Base-by-base conservation (phyloP, 139 green algal genomes). In the Tetradesmus lagerheimii region DNA sequence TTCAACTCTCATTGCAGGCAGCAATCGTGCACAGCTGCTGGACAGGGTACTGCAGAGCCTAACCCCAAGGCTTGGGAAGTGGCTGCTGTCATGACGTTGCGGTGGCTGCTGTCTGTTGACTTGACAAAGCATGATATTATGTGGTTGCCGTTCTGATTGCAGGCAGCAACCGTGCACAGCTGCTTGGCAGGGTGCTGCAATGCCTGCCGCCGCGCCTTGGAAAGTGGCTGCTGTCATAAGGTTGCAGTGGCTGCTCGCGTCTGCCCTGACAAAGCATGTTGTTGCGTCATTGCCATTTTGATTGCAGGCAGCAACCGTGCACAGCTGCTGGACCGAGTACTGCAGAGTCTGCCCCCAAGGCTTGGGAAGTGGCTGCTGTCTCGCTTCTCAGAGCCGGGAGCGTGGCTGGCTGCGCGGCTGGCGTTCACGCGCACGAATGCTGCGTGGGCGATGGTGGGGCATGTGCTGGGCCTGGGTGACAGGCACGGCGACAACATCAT, bases 401-500 rank as follows among this genome's bases (percentile, higher is more conserved):
- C 95, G 12, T 99, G 98, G 98, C 94, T 98, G 67, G 88, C 83
- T 23, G 97, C 97, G 5, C 89, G 97, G 6, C 90, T 96, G 14
- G 92, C 91, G 23, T 99, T 98, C 92, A 96, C 96, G 0, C 94
- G 96, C 79, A 99, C 94, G 35, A 93, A 94, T 31, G 96, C 96
- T n/a, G 96, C 95, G 16, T 96, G 94, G 94, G 93, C 91, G 50
- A 95, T 96, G 91, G 84, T 90, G 83, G 94, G 95, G n/a, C 95
- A 97, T 91, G 94, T 97, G 87, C 90, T 96, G 82, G 97, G 96
- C 2, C 92, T 98, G 78, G 97, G 97, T 9, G 97, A 99, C 92
- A 85, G 98, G 6, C 98, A 99, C 86, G 96, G 97, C 1, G 98
- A 99, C 90, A 99, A 99, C 95, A 94, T 99, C 20, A 95, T 99